These are phyloP conservation scores for Dispira simplex DNA, from an alignment of 192 early-diverging fungal species.

Conservation along the genomic window DNA sequence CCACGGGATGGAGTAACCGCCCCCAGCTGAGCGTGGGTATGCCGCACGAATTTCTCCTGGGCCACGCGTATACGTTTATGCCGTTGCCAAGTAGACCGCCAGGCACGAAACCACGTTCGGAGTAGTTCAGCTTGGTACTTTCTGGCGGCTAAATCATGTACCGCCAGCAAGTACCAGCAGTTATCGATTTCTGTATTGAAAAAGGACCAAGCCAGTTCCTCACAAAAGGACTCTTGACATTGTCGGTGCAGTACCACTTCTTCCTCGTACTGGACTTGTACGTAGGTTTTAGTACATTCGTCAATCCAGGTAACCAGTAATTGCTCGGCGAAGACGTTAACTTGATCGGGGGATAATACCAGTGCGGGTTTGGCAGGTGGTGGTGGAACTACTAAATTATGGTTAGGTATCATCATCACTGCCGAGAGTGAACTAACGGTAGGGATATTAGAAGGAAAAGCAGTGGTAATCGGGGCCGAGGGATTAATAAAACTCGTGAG, in stretches of 20 bases:
- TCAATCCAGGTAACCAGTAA: neutral
- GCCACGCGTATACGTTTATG: neutral
- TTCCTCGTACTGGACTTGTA: neutral
- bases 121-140: neutral
- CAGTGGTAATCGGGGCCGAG: too few relatives aligned
- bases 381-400: neutral
- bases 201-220: neutral
- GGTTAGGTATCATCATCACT: neutral
- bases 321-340: neutral
- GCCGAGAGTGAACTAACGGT: neutral
- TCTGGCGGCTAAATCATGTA: neutral
- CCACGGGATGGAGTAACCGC: neutral
- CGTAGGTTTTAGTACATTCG: neutral
- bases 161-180: neutral
- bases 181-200: neutral
- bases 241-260: neutral
- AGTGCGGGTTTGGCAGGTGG: neutral
- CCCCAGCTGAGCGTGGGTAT: constrained; percentile 15
- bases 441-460: too few relatives aligned
- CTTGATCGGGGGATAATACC: neutral
- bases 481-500: too few relatives aligned
- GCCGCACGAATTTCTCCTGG: neutral
- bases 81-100: neutral
- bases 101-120: neutral
- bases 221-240: neutral